Conservation (phyloP, 345 rosid species). For the Ricinus communis region DNA sequence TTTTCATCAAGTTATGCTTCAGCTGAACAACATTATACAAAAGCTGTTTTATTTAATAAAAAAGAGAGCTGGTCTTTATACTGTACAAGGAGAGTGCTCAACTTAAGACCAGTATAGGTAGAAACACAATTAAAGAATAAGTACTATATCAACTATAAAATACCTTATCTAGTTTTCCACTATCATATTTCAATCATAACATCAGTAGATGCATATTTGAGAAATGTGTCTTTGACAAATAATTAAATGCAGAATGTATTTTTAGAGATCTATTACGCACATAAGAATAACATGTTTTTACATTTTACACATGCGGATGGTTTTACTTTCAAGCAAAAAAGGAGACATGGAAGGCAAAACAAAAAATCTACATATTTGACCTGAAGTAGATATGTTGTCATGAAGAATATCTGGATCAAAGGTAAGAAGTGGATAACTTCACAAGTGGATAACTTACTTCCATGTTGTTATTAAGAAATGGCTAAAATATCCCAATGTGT, state of each 20-base stretch:
- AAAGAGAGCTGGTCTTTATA: not conserved
- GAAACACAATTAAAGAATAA: not conserved
- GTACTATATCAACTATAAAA: not conserved
- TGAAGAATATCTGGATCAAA: constrained; percentile 4
- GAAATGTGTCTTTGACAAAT: not conserved
- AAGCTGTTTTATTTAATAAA: not conserved
- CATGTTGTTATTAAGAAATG: constrained; percentile 24
- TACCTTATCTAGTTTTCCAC: not conserved
- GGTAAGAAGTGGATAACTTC: constrained; percentile 31
- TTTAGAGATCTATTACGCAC: not conserved
- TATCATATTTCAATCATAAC: not conserved
- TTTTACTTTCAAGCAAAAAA: not conserved
- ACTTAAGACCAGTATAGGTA: not conserved
- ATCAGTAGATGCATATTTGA: not conserved
- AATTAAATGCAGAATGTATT: not conserved
- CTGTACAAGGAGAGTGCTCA: not conserved
- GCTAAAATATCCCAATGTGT: constrained; percentile 29
- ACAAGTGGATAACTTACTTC: constrained; percentile 39
- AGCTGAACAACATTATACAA: not conserved
- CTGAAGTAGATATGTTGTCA: not conserved
- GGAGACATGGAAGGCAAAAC: not conserved
- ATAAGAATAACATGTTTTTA: not conserved
- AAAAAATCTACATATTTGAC: not conserved
- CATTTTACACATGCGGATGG: not conserved
- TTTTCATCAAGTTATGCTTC: not conserved